phyloP scores from a whole-genome alignment of 192 early-diverging fungal species.

The Phlyctochytrium arcticum region DNA sequence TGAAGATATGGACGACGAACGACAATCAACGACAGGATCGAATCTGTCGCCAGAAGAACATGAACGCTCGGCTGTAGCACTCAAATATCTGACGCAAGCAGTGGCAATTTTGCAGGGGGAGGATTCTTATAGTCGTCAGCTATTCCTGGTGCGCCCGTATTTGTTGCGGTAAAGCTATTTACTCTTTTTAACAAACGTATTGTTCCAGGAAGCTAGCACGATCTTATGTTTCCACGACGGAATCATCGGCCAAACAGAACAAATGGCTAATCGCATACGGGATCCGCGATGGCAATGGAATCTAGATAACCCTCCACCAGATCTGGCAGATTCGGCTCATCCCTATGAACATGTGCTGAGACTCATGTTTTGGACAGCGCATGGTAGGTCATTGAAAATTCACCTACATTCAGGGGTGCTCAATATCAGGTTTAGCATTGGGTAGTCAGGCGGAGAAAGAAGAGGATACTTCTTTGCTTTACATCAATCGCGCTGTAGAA shows the following conservation, averaged over 20 bases:
- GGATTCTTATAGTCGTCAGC: too few relatives aligned
- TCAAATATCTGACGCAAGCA: too few relatives aligned
- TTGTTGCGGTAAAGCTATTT: too few relatives aligned
- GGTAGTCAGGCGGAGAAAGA: neutral
- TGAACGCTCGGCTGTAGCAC: too few relatives aligned
- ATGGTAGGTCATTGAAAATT: neutral
- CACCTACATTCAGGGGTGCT: neutral
- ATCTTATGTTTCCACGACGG: neutral
- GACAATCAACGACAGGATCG: neutral
- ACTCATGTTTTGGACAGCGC: neutral
- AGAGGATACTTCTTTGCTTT: neutral
- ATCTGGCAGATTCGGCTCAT: neutral
- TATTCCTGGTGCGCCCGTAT: too few relatives aligned
- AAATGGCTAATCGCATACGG: too few relatives aligned
- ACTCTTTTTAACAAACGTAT: too few relatives aligned
- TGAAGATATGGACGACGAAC: neutral
- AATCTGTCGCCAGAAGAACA: too few relatives aligned
- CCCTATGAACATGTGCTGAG: neutral
- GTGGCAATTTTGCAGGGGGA: too few relatives aligned
- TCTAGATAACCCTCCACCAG: neutral
- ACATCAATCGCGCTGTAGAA: conserved; percentile 6
- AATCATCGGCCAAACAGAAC: neutral
- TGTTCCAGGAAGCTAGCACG: too few relatives aligned
- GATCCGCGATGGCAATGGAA: too few relatives aligned
- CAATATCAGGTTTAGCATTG: conserved; percentile 6